Conservation (phyloP, 345 rosid genomes). For the Cardamine resedifolia region DNA sequence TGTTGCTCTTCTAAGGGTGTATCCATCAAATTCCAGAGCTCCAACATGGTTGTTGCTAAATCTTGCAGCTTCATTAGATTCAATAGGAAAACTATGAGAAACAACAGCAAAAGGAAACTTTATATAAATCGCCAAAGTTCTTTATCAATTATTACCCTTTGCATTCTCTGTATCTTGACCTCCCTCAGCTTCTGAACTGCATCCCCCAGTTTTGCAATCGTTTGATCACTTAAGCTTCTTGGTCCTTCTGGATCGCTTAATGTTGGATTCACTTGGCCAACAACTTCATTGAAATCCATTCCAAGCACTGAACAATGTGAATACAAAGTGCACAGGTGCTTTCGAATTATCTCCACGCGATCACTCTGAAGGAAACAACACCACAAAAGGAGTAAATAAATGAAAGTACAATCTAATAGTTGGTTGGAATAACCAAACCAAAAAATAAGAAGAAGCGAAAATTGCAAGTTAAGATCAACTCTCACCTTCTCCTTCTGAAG, state of each 20-base stretch:
- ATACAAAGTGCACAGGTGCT: slow-evolving; percentile 47
- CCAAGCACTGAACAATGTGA: slow-evolving; percentile 76
- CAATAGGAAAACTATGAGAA: neutral
- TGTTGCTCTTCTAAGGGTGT: slow-evolving; percentile 97
- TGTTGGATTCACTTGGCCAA: slow-evolving; percentile 58
- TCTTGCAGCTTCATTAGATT: slow-evolving; percentile 82
- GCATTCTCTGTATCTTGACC: slow-evolving; percentile 85
- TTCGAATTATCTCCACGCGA: slow-evolving; percentile 60
- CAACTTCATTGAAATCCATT: slow-evolving; percentile 58
- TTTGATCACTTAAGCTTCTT: slow-evolving; percentile 54
- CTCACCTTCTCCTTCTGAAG: slow-evolving; percentile 81
- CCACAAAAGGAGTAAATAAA: neutral
- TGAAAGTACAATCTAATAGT: neutral
- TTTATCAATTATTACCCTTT: slow-evolving; percentile 54
- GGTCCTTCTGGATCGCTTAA: slow-evolving; percentile 54
- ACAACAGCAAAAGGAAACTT: neutral
- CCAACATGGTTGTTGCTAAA: slow-evolving; percentile 86
- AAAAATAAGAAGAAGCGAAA: neutral
- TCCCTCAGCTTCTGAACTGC: slow-evolving; percentile 57
- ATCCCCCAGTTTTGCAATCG: slow-evolving; percentile 52
- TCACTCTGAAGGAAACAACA: slow-evolving; percentile 51
- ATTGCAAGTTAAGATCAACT: neutral
- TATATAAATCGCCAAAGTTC: neutral
- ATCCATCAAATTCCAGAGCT: slow-evolving; percentile 98
- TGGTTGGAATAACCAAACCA: neutral